phyloP scores from a whole-genome alignment of 441 rosid genomes.

The Aquilaria agallochum region DNA sequence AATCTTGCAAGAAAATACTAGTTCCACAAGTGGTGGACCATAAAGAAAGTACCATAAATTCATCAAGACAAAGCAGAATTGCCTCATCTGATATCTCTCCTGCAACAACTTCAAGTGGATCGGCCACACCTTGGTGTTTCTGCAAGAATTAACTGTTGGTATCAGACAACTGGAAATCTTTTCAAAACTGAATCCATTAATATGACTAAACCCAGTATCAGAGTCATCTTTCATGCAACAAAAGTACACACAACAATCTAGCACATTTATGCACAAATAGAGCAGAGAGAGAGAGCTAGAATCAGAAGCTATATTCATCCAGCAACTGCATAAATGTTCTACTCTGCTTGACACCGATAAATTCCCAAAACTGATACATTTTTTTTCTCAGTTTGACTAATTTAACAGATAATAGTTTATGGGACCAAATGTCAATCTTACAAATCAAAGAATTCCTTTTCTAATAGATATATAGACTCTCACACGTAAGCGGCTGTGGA shows the following conservation, averaged over 20 bases:
- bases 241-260: background rate
- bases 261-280: background rate
- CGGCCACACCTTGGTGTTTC: conserved; percentile 92
- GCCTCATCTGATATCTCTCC: conserved; percentile 96
- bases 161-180: background rate
- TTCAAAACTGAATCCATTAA: background rate
- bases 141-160: conserved; percentile 31
- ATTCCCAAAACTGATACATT: background rate
- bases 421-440: background rate
- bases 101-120: conserved; percentile 98
- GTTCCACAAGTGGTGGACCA: background rate
- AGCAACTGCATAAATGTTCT: background rate
- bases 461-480: conserved; percentile 10
- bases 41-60: conserved; percentile 71
- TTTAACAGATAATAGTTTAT: too few species aligned
- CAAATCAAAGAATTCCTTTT: background rate
- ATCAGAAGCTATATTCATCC: background rate
- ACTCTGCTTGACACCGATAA: background rate
- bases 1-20: background rate
- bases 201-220: background rate
- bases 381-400: background rate
- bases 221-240: conserved; percentile 6
- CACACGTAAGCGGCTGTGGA: conserved; percentile 94
- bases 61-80: conserved; percentile 82
- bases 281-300: background rate